Evolutionary conservation across 202 grass and related monocot species (phyloP).

Genomic region (Eragrostis tef): DNA sequence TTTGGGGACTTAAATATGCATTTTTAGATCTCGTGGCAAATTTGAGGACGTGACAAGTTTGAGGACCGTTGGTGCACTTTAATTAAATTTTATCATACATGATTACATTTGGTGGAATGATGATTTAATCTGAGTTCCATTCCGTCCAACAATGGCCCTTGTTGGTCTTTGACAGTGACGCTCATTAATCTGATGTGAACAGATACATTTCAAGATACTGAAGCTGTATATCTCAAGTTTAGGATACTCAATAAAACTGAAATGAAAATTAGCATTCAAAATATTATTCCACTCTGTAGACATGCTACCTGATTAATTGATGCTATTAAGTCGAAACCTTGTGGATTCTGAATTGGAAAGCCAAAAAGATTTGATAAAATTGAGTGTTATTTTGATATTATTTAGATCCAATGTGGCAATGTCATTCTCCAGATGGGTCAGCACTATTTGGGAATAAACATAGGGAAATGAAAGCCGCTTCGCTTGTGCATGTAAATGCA

Average conservation of each 20-base stretch:
- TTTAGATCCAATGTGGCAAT: neutral
- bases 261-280: neutral
- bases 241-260: neutral
- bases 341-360: no score
- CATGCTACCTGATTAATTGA: no score
- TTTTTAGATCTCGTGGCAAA: no score
- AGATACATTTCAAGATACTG: neutral
- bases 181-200: neutral
- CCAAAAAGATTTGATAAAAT: no score
- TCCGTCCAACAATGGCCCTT: no score
- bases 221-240: neutral
- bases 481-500: neutral
- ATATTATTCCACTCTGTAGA: no score
- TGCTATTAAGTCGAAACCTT: no score
- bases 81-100: neutral
- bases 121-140: neutral
- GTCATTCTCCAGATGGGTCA: neutral
- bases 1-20: no score
- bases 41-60: no score
- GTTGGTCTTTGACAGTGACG: neutral
- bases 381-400: neutral
- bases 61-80: no score
- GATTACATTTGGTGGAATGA: neutral
- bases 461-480: no score
- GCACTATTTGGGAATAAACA: no score